Percentiles rank a stretch among this genome's conserved stretches.
phyloP scores from a whole-genome alignment of 2,329 filamentous ascomycete genomes.

The Alternaria viburni region DNA sequence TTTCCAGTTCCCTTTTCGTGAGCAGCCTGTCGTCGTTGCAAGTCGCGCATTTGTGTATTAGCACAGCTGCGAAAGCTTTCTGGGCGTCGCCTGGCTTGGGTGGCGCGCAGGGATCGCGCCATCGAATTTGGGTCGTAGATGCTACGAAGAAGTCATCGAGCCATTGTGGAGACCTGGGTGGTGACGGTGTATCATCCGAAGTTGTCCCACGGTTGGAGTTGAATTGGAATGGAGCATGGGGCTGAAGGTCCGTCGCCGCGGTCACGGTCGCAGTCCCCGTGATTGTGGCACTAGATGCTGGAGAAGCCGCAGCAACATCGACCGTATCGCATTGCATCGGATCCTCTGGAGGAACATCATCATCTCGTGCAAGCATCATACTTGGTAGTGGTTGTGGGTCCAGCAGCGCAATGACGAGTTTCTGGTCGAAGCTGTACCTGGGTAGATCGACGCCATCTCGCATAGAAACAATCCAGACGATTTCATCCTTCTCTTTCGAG shows the following conservation, averaged over 20 bases:
- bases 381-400: constrained; percentile 5
- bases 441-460: constrained; percentile 24
- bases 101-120: constrained; percentile 20
- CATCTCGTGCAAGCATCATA: background rate
- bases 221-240: constrained; percentile 21
- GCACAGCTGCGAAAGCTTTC: constrained; percentile 16
- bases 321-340: background rate
- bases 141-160: constrained; percentile 26
- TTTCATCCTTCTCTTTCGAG: constrained; percentile 30
- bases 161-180: background rate
- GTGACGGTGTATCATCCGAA: background rate
- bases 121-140: constrained; percentile 36
- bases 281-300: background rate
- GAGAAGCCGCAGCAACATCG: background rate
- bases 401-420: constrained; percentile 34
- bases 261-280: background rate
- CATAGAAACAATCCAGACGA: constrained; percentile 26
- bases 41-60: constrained; percentile 26
- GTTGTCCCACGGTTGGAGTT: constrained; percentile 13
- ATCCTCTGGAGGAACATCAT: background rate
- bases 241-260: background rate
- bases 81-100: constrained; percentile 15
- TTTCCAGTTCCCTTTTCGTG: constrained; percentile 31
- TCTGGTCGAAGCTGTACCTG: constrained; percentile 34
- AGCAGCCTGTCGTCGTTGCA: constrained; percentile 33